Conservation (phyloP, 768 basidiomycete genomes). For the Obba rivulosa region DNA sequence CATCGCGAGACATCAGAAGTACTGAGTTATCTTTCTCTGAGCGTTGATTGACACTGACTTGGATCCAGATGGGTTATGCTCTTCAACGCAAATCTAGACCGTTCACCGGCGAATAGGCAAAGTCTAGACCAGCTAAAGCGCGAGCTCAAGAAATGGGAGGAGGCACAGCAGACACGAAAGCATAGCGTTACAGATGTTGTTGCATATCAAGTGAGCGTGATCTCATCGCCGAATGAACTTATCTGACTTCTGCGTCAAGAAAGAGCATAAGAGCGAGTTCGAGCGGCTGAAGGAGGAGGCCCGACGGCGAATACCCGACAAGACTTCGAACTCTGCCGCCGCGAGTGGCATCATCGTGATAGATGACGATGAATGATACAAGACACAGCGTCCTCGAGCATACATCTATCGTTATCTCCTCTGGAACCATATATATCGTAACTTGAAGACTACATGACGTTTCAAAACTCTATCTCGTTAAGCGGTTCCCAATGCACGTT, state of each 20-base stretch:
- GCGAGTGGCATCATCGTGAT: too few species aligned
- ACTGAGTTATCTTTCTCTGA: conserved; percentile 8
- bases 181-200: conserved; percentile 32
- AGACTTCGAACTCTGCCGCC: not conserved
- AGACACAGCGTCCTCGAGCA: too few species aligned
- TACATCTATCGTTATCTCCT: too few species aligned
- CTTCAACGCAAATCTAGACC: conserved; percentile 69
- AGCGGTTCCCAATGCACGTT: too few species aligned
- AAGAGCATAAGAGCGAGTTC: conserved; percentile 28
- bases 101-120: conserved; percentile 39
- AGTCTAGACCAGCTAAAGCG: conserved; percentile 38
- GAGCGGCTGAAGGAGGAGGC: conserved; percentile 29
- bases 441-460: too few species aligned
- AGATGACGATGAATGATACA: too few species aligned
- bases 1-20: conserved; percentile 59
- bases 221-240: not conserved
- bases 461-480: too few species aligned
- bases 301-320: conserved; percentile 12
- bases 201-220: conserved; percentile 17
- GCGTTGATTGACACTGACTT: not conserved
- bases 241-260: conserved; percentile 11
- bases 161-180: conserved; percentile 29
- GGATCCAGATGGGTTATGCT: conserved; percentile 58
- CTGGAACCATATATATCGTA: too few species aligned
- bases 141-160: conserved; percentile 59